Base-by-base conservation (phyloP, 2,329 filamentous ascomycete genomes). In the Beauveria australis region DNA sequence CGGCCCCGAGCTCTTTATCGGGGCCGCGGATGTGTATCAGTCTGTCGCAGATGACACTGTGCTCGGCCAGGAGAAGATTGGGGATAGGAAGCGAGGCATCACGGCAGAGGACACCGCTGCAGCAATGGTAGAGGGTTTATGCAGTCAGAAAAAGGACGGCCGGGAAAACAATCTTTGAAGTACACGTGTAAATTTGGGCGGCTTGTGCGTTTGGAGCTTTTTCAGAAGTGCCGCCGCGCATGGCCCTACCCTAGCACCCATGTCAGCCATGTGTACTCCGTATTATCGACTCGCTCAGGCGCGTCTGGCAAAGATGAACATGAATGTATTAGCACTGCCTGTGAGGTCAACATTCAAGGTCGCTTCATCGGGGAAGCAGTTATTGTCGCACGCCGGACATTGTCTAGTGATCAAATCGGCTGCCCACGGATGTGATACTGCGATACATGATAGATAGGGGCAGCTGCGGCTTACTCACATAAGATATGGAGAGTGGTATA, bases 11-110 rank as follows among this genome's bases (percentile, higher is more conserved):
- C 71, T 87, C 28, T 89, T 89, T 66, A 70, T 74, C 14, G 81
- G 81, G 12, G 81, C 86, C 7, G 86, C 86, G 0, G 78, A 76
- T 33, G 79, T 89, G 7, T 91, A 87, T 68, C 76, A 78, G 55
- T 72, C 76, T 8, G 81, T 90, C 9, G 84, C 86, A 0, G 78
- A 86, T 52, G 82, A 87, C 24, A 81, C 81, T 0, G 80, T 84
- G 18, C 73, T 89, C 2, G 85, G 85, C 0, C 69, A 75, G 59
- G 85, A 88, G 72, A 82, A 80, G 69, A 77, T 81, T 6, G 83
- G 81, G 44, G 76, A 78, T 64, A 76, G 85, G 59, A 78, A 77
- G 68, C 77, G 82, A 63, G 85, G 84, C 0, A 78, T 74, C 24
- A 85, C 79, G 1, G 72, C 80, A 4, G 79, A 85, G 61, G 84